Evolutionary conservation across 352 stramenopile species (phyloP).

Genomic region (Pythium brassicae): DNA sequence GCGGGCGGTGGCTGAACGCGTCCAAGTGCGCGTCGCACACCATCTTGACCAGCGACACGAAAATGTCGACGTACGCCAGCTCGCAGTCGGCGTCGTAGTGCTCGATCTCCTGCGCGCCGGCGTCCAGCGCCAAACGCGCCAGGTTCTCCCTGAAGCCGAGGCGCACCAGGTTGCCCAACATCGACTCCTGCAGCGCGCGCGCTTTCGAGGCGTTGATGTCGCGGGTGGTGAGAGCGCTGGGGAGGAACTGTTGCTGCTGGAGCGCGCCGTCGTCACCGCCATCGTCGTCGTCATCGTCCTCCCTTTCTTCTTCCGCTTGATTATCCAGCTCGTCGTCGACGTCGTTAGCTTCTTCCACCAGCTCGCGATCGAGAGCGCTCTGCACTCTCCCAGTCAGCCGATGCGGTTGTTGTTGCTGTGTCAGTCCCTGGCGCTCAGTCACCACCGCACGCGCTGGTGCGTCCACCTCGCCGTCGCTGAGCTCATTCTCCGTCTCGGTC

Average conservation of each 20-base stretch:
- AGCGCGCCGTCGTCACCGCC: neutral
- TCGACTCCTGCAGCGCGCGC: constrained; percentile 48
- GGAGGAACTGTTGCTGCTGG: neutral
- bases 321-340: neutral
- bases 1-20: constrained; percentile 12
- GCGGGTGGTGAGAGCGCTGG: constrained; percentile 36
- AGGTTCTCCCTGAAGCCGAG: constrained; percentile 49
- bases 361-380: too few species aligned
- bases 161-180: constrained; percentile 37
- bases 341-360: neutral
- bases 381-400: too few species aligned
- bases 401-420: neutral
- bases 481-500: constrained; percentile 1
- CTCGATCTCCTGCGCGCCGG: constrained; percentile 54
- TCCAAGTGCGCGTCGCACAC: constrained; percentile 70
- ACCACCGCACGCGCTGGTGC: neutral
- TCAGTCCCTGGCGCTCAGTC: neutral
- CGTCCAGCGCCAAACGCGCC: constrained; percentile 42
- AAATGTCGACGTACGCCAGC: constrained; percentile 79
- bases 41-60: constrained; percentile 70
- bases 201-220: constrained; percentile 66
- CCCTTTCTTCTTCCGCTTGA: neutral
- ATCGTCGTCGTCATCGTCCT: neutral
- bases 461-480: constrained; percentile 15
- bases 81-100: constrained; percentile 72